Conservation (phyloP, 2,329 filamentous ascomycete species). For the Fusarium xyrophilum region DNA sequence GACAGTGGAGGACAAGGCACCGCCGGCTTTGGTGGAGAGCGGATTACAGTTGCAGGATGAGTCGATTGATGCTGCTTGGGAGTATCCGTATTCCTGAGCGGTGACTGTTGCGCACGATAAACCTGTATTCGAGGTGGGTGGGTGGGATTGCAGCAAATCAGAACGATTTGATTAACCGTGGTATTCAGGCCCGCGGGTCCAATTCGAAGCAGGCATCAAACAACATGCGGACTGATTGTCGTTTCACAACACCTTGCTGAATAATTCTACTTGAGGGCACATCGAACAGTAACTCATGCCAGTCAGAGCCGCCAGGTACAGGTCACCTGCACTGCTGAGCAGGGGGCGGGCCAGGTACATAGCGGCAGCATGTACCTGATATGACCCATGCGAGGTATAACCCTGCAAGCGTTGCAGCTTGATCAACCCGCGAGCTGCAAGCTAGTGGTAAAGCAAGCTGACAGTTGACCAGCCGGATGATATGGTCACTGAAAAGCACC, state of each 20-base stretch:
- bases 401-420: constrained; percentile 38
- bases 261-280: constrained; percentile 20
- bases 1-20: constrained; percentile 15
- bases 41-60: constrained; percentile 13
- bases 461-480: constrained; percentile 15
- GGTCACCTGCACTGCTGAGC: constrained; percentile 48
- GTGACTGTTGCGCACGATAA: constrained; percentile 20
- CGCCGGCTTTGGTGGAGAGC: constrained; percentile 25
- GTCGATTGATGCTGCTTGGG: constrained; percentile 15
- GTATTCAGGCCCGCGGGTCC: constrained; percentile 27
- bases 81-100: constrained; percentile 29
- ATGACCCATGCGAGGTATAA: constrained; percentile 36
- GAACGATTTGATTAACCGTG: neutral
- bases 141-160: constrained; percentile 20
- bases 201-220: constrained; percentile 10
- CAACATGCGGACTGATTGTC: constrained; percentile 14
- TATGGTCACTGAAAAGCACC: neutral
- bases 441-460: constrained; percentile 26
- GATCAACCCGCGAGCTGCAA: constrained; percentile 24
- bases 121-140: constrained; percentile 9
- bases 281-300: constrained; percentile 23
- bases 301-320: constrained; percentile 48
- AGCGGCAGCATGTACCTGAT: constrained; percentile 42
- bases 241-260: constrained; percentile 27
- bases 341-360: constrained; percentile 47